Evolutionary conservation across 2,329 filamentous ascomycete species (phyloP), one percentile per base, ranked within the genome.

Genomic region (Cercospora zeina): DNA sequence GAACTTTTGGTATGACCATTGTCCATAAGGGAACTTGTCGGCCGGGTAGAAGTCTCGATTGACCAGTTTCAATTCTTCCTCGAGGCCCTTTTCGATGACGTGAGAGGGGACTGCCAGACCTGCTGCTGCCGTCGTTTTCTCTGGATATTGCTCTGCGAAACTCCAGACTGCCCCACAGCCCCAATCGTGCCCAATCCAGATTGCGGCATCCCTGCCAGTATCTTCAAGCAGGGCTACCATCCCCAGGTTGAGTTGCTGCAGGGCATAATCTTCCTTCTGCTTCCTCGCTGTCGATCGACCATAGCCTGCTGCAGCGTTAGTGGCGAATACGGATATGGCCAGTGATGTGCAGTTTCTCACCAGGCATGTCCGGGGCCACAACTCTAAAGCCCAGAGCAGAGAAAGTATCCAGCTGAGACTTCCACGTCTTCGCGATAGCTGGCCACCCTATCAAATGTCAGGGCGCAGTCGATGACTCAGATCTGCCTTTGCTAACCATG

Each of bases 161-260:
- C 54, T 60, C 66, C 68, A 75, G 21, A 72, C 67, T 2, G 75
- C 65, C 10, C 71, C 73, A 16, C 70, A 72, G 31, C 75, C 75
- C 79, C 79, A 80, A 65, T 81, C 79, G 61, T 81, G 80, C 6
- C 65, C 79, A 34, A 81, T 70, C 79, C 81, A 83, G n/a, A 83
- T 68, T 1, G 79, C 80, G 7, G 74, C 73, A 0, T 70, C 62
- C 19, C 79, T 68, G 16, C 73, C 64, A 58, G 78, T 58, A 65
- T 78, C 45, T 69, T 74, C 72, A 62, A 80, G 67, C 68, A 81
- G 67, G 71, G 79, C 71, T 21, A 74, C 63, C 67, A 77, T 67
- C 61, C 67, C 71, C 57, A 60, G 58, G 61, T 67, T 67, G 63
- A 67, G 67, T 69, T 58, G 64, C 56, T 75, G 68, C 33, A 75